Evolutionary conservation across 306 rosid genomes (phyloP), one percentile per base, ranked within the genome.

Genomic region (Cucurbita maxima): DNA sequence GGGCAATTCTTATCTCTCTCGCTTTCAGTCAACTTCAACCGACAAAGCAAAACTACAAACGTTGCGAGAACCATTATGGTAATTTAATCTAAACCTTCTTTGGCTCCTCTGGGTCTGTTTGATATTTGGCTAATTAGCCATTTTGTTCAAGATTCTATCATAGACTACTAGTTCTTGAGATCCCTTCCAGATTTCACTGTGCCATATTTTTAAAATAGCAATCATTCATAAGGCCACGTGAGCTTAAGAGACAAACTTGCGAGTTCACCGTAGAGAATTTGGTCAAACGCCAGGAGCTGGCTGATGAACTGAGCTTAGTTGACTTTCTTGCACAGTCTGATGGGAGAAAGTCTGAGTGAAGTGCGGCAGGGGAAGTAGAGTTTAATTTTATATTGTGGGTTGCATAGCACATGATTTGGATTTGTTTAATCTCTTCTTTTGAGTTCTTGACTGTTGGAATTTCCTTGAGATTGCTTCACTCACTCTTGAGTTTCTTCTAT

Each of bases 151-250:
- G n/a, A 16, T 63, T 18, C 71, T 38, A n/a, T 41, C 10, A 12
- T 14, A 16, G 58, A 53, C 7, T 53, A 6, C 3, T 62, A 10
- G 41, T 37, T 36, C 36, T 41, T 13, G 8, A 25, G 43, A 69
- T 69, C 19, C 48, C 55, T 13, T 22, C 18, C 18, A 47, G 41
- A 47, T 68, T 68, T 68, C 73, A 45, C 56, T 68, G 7, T 44
- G 12, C 73, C 3, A 3, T 41, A 22, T 3, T 13, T 41, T 48
- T 2, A 14, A 81, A 79, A 75, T 74, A 9, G 58, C 73, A 16
- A 40, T 67, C 43, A 41, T 54, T 84, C 87, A 75, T 71, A 48
- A 53, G 30, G 53, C 59, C 94, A 89, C 87, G 84, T 87, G 63
- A 22, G 48, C 10, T 37, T 41, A 69, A 10, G 41, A 52, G 53